phyloP scores from a whole-genome alignment of 1,284 basidiomycete genomes.

The Coniophora puteana region DNA sequence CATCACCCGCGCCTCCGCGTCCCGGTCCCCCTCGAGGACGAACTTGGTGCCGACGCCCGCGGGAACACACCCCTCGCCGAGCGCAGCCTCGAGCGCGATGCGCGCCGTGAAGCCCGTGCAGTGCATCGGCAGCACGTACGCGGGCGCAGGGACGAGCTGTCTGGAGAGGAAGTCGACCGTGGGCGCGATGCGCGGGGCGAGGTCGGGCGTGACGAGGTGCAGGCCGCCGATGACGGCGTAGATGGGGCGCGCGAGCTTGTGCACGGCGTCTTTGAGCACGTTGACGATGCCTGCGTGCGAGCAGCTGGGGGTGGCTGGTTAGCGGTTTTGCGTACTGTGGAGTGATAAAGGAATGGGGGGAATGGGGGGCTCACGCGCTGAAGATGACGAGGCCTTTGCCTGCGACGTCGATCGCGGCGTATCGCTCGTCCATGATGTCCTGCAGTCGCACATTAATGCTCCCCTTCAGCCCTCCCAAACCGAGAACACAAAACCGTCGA shows the following conservation, averaged over 20 bases:
- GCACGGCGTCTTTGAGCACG: constrained; percentile 65
- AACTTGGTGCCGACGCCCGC: constrained; percentile 71
- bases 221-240: constrained; percentile 83
- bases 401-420: constrained; percentile 69
- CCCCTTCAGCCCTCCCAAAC: constrained; percentile 2
- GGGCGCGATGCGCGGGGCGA: constrained; percentile 56
- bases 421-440: constrained; percentile 82
- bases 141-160: constrained; percentile 56
- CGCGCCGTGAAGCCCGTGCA: constrained; percentile 77
- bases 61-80: constrained; percentile 74
- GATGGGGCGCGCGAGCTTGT: constrained; percentile 61
- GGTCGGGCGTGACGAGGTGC: constrained; percentile 69
- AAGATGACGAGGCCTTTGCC: constrained; percentile 81
- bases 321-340: not conserved
- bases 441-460: constrained; percentile 26
- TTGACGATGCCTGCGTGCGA: constrained; percentile 85
- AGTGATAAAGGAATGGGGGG: not conserved
- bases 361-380: constrained; percentile 65
- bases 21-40: constrained; percentile 41
- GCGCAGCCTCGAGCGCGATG: constrained; percentile 58
- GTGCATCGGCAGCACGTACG: constrained; percentile 78
- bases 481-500: constrained; percentile 3
- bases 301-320: constrained; percentile 41
- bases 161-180: constrained; percentile 70
- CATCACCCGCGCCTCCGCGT: constrained; percentile 35